Base-by-base conservation (phyloP, 768 basidiomycete species). In the Suillus subaureus region DNA sequence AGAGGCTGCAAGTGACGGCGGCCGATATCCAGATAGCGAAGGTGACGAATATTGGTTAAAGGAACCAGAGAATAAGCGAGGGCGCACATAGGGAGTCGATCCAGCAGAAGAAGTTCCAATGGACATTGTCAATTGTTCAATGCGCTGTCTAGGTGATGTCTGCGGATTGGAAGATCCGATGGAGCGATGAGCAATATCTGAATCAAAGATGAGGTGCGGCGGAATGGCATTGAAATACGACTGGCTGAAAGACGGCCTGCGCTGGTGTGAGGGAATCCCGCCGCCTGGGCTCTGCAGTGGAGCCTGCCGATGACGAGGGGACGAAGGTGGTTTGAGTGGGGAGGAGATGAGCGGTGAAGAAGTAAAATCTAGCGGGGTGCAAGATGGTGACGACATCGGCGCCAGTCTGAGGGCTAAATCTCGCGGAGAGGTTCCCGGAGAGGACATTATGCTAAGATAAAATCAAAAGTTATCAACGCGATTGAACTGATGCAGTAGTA, bases 331-430 rank as follows among this genome's bases (percentile, higher is more conserved):
- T 18, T 72, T 72, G 23, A 76, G 66, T 52, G 71, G 76, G 15
- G 73, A 77, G 5, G 76, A 61, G 7, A 69, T 71, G 23, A 74
- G 66, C 49, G 71, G 76, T 13, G 73, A 77, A 6, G 76, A 62
- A 15, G 68, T 9, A 21, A 54, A 33, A n/a, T 55, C 33, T n/a
- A n/a, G 21, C 31, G 54, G 33, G 31, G 1, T 13, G 31, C 6
- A 55, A n/a, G 54, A n/a, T 35, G 31, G 31, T 16, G 31, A 54
- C n/a, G 45, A 5, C n/a, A 12, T 12, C 45, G 45, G 23, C 9
- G 9, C 31, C 31, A 55, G 54, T 55, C 33, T 55, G 31, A 55
- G 52, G 18, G 21, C 31, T 6, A 35, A 35, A 35, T 55, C 54
- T 55, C 54, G 54, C 11, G 54, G 54, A 55, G 54, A 55, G 12